phyloP scores from a whole-genome alignment of 2,329 filamentous ascomycete genomes.

The Pezicula rhizophila region DNA sequence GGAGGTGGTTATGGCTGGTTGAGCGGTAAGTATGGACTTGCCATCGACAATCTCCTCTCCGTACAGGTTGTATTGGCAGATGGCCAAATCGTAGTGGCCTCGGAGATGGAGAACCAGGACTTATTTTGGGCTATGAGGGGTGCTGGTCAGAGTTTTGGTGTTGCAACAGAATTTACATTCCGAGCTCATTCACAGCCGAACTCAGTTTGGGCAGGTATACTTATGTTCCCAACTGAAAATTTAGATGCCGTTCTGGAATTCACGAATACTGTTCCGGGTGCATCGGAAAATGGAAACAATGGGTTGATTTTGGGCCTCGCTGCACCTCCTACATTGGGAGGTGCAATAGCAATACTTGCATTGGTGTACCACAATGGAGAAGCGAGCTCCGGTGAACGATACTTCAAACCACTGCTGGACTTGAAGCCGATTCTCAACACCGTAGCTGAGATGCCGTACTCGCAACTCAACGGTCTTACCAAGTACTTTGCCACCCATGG shows the following conservation, averaged over 20 bases:
- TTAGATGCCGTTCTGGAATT: slow-evolving; percentile 11
- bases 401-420: slow-evolving; percentile 25
- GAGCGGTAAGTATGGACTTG: slow-evolving; percentile 30
- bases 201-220: slow-evolving; percentile 12
- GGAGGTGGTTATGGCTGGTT: slow-evolving; percentile 44
- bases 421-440: slow-evolving; percentile 22
- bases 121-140: slow-evolving; percentile 19
- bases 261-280: slow-evolving; percentile 8
- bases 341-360: not conserved
- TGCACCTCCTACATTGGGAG: not conserved
- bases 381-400: slow-evolving; percentile 21
- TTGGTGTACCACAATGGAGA: slow-evolving; percentile 29
- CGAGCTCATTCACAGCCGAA: slow-evolving; percentile 8
- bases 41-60: slow-evolving; percentile 17
- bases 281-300: not conserved
- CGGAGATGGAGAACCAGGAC: slow-evolving; percentile 9
- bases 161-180: slow-evolving; percentile 8
- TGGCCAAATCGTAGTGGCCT: slow-evolving; percentile 12
- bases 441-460: slow-evolving; percentile 25
- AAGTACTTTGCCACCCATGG: slow-evolving; percentile 27
- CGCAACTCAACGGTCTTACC: slow-evolving; percentile 27
- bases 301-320: not conserved
- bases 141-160: slow-evolving; percentile 15
- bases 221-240: slow-evolving; percentile 9
- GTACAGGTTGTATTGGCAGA: slow-evolving; percentile 15